phyloP scores from a whole-genome alignment of 1,284 basidiomycete genomes.

The Tylopilus sp. region DNA sequence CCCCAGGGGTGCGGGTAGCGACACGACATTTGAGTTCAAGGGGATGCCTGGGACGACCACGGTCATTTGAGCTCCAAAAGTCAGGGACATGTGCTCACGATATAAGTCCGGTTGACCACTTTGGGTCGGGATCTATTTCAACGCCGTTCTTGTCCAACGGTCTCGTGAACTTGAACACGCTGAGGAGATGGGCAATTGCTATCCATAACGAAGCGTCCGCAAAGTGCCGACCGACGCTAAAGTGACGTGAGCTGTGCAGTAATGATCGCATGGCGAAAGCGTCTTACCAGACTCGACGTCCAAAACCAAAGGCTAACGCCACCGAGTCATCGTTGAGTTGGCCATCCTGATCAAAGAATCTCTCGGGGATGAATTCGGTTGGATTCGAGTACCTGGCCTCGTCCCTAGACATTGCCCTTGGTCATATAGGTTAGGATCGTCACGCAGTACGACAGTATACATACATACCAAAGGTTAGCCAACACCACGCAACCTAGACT shows the following conservation, averaged over 20 bases:
- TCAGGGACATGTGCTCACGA: conserved; percentile 22
- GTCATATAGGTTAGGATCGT: conserved; percentile 6
- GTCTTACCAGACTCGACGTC: conserved; percentile 30
- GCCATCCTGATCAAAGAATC: conserved; percentile 27
- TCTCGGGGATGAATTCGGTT: conserved; percentile 27
- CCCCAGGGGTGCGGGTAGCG: conserved; percentile 18
- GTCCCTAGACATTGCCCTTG: conserved; percentile 32
- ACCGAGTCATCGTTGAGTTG: conserved; percentile 28
- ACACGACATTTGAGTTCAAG: conserved; percentile 30
- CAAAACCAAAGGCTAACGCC: conserved; percentile 28
- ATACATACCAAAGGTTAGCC: conserved; percentile 29
- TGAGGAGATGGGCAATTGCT: conserved; percentile 31
- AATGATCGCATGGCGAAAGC: neutral
- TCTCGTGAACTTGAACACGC: conserved; percentile 32
- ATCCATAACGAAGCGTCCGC: conserved; percentile 33
- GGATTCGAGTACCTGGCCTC: conserved; percentile 27
- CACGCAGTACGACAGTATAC: neutral
- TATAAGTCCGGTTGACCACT: conserved; percentile 29
- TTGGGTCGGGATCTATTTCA: conserved; percentile 26
- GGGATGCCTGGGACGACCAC: conserved; percentile 23
- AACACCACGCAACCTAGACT: conserved; percentile 30
- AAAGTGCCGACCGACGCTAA: conserved; percentile 28
- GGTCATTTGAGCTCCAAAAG: conserved; percentile 1
- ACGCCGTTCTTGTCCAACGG: conserved; percentile 24
- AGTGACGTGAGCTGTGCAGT: conserved; percentile 1